Base-by-base conservation (phyloP, 2,329 filamentous ascomycete genomes). In the Leptographium flavum region DNA sequence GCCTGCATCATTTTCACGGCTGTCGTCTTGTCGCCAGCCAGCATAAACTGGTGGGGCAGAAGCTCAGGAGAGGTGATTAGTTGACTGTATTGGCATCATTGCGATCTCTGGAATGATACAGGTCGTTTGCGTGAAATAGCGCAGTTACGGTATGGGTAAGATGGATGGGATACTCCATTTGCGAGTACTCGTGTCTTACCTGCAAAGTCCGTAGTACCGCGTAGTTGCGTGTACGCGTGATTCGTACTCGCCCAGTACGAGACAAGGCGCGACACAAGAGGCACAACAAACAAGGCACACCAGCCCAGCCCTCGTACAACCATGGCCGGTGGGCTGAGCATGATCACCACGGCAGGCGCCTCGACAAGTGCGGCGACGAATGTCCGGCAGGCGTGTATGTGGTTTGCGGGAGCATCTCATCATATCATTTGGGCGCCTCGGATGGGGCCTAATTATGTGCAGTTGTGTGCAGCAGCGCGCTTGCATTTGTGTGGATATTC, bases 401-500 rank as follows among this genome's bases (percentile, higher is more conserved):
- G 33, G 17, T 36, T 36, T 36, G 33, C 22, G 33, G 33, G 33
- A 36, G 33, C 33, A 36, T 7, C 17, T 14, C 33, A 13, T 36
- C 33, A 19, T 36, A 22, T 36, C 33, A 36, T 22, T 13, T 19
- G 11, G 17, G 33, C 33, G 21, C 13, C 8, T 19, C 5, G 21
- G 13, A 38, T 25, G 36, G 22, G 17, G 17, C n/a, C 33, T 19
- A 36, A 22, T 11, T 39, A 17, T 39, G 23, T 39, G 38, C 39
- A 41, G 30, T 41, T 41, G 28, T 41, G 28, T 41, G 39, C 39
- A 41, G 39, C 25, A 23, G 14, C 14, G 11, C 35, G 27, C n/a
- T 28, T 41, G 39, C 39, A 41, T 7, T 32, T 19, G 19, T 41
- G 39, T 41, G 39, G 39, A 41, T 41, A 41, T n/a, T n/a, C n/a